Base-by-base conservation (phyloP, 306 rosid species). In the Ammopiptanthus mongolicus region DNA sequence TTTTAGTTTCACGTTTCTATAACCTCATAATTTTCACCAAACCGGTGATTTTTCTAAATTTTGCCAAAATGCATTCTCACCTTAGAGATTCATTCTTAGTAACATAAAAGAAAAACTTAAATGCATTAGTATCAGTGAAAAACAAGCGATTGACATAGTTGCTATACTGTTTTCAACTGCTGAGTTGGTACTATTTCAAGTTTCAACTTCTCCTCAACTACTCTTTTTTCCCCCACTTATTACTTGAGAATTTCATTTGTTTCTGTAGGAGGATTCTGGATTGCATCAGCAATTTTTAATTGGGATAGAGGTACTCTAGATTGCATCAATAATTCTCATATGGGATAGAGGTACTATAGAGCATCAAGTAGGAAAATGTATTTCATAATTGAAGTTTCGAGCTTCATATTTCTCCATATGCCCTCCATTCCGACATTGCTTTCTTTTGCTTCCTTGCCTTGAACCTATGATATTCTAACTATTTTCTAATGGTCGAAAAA, bases 221-320 rank as follows among this genome's bases (percentile, higher is more conserved):
- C 50, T 63, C 69, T 22, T 36, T 71, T 70, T 65, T 29, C 53
- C 72, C 67, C 31, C 42, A 58, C 46, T 82, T 21, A 50, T 28
- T 28, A 28, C 3, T 56, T 56, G n/a, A 18, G 48, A 47, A 21
- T 71, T 50, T 53, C n/a, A 5, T 62, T 72, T 9, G 46, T 60
- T 69, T 86, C 55, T 65, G 37, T 81, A 90, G 96, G 70, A 76
- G 58, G 82, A 84, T 83, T 79, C 85, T 18, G 84, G 69, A 69
- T 68, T 90, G 75, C 56, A 37, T 55, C 80, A 65, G 58, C 95
- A 87, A 42, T 87, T 93, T 73, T 86, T 84, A 19, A 84, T 76
- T 71, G 97, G 97, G 13, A 84, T 93, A 25, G 91, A 93, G 97
- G 97, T 93, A 87, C n/a, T n/a, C n/a, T n/a, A n/a, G n/a, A n/a